Conservation (phyloP, 331 rosid genomes). For the Quercus lobata region DNA sequence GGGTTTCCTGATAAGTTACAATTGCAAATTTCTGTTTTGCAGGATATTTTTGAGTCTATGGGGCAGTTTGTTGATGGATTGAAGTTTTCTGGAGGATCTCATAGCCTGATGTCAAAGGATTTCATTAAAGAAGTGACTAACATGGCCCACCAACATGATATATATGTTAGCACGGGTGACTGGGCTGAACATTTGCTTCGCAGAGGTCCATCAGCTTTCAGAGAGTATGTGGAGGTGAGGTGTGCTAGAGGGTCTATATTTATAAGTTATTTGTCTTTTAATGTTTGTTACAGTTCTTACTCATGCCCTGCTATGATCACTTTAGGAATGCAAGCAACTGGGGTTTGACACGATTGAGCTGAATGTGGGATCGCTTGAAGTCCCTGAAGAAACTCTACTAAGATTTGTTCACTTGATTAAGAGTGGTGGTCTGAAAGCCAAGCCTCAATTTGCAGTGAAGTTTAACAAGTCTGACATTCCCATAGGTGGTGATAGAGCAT, state of each 20-base stretch:
- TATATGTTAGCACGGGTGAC: slow-evolving; percentile 87
- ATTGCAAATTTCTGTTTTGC: slow-evolving; percentile 9
- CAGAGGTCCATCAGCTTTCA: slow-evolving; percentile 71
- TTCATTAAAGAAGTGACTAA: slow-evolving; percentile 63
- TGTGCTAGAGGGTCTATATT: neutral
- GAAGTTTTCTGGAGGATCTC: slow-evolving; percentile 80
- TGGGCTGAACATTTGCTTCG: slow-evolving; percentile 82
- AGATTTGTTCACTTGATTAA: slow-evolving; percentile 73
- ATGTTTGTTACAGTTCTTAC: neutral
- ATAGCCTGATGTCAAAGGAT: slow-evolving; percentile 72
- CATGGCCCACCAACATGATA: slow-evolving; percentile 69
- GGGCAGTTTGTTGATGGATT: slow-evolving; percentile 87
- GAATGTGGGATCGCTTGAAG: slow-evolving; percentile 60
- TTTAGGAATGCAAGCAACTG: slow-evolving; percentile 78
- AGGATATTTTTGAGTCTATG: slow-evolving; percentile 78
- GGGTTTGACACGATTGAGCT: slow-evolving; percentile 85
- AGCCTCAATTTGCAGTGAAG: slow-evolving; percentile 77
- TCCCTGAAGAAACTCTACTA: slow-evolving; percentile 85
- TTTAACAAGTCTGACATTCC: slow-evolving; percentile 79
- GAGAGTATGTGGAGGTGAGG: slow-evolving; percentile 73
- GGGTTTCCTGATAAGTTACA: neutral
- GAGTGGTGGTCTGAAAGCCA: slow-evolving; percentile 70
- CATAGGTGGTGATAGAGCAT: slow-evolving; percentile 58
- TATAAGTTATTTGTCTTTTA: slow-evolving; percentile 1
- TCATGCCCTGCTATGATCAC: neutral